Base-by-base conservation (phyloP, 129 eudicot genomes). In the Flaveria bidentis region DNA sequence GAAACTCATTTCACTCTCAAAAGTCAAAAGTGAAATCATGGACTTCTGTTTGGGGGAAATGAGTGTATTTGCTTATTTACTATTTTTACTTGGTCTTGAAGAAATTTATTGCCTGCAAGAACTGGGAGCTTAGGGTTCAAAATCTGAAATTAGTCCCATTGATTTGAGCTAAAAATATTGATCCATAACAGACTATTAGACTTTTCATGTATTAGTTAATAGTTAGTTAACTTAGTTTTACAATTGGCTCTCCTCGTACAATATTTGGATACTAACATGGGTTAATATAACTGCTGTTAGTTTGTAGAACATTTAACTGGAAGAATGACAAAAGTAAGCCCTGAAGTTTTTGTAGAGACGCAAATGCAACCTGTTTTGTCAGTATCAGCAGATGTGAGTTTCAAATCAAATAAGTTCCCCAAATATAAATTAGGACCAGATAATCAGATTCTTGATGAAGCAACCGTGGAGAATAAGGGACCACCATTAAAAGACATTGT, bases 401-500 rank as follows among this genome's bases (percentile, higher is more conserved):
- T 95, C 57, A 82, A 85, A 71, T 78, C 92, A 42, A 74, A 85
- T 67, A 84, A 88, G 68, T 95, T 95, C 76, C 99, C 99, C 1
- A 87, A 89, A 51, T 95, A 95, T 67, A 95, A 84, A 76, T 78
- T 95, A 79, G 99, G 99, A 41, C 91, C 97, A 6, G 85, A 91
- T 76, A 82, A 89, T 85, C 88, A 95, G 85, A 80, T 95, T 64
- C 71, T 91, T 9, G 97, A 95, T 57, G 99, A 91, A 76, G 87
- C 83, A 41, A 91, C 86, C 53, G 82, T 78, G 76, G 88, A 91
- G 45, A 84, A 70, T 50, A 84, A 82, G 67, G 91, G 96, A 41
- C 99, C 96, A 26, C 81, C 96, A 1, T 51, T 95, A 62, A 95
- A 95, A 80, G 99, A 95, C 82, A 91, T 91, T 44, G 96, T 95